Evolutionary conservation across 441 rosid species (phyloP), one percentile per base, ranked within the genome.

Genomic region (Cnidoscolus chayamansa): DNA sequence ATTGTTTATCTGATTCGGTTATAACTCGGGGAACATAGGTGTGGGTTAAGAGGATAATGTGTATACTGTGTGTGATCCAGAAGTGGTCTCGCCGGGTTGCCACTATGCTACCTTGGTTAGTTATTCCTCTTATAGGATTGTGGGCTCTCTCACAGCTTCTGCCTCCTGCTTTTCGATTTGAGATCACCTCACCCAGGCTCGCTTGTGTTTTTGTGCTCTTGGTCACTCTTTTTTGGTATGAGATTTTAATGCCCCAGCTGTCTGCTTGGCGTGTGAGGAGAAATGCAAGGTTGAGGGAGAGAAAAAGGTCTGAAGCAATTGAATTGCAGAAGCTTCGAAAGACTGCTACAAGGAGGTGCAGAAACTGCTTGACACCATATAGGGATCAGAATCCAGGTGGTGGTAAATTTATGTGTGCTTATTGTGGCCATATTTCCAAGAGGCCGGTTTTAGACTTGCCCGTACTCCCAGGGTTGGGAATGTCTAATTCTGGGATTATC

Each of bases 61-160:
- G 98, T 89, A 89, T 91, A 87, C 85, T 93, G 83, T 94, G 97
- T 83, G 96, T 88, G 81, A 90, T 92, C 79, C 98, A 94, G 84
- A 92, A 92, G 95, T 94, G 97, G 97, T 88, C 98, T 81, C 97
- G 97, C 85, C 90, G 88, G 94, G 93, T 92, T 76, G 97, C 97
- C 58, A 90, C 94, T 45, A 90, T 94, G 98, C 91, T 94, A 56
- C 98, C 98, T 87, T 94, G 98, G 98, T 89, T 94, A 73, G 96
- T 94, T 70, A 80, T 92, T 67, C 98, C 97, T 35, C 87, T 92
- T 67, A 90, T 94, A 72, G 97, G 97, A 69, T 81, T 94, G 10
- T 94, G 98, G 98, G 97, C 97, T 73, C 85, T 94, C 7, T 92
- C 97, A 66, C 97, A 92, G 90, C 93, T 94, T 66, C 80, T 94